A percentile compares a stretch with the other conserved stretches of the same genome.
Evolutionary conservation across 2,329 filamentous ascomycete genomes (phyloP).

Genomic region (Trichophyton verrucosum): DNA sequence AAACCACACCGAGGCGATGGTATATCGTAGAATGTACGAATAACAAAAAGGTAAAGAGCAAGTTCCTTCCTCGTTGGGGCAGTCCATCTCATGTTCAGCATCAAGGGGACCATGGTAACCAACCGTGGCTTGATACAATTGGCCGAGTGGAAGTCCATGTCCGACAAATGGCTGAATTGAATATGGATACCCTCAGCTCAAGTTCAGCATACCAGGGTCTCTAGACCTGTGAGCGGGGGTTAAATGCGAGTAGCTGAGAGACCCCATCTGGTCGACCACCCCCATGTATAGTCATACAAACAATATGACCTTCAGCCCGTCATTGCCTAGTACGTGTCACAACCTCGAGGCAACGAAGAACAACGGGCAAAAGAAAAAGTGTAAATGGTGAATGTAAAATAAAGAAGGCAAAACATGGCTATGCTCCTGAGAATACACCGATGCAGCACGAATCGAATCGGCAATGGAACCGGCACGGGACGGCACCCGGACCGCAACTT

Average conservation of each 20-base stretch:
- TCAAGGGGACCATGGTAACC: neutral
- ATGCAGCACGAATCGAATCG: neutral
- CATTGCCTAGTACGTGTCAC: neutral
- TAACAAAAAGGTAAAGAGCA: neutral
- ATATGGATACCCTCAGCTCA: constrained; percentile 1
- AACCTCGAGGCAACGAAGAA: neutral
- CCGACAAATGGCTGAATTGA: neutral
- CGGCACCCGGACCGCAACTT: constrained; percentile 1
- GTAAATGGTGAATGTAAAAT: neutral
- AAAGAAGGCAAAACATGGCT: neutral
- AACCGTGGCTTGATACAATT: constrained; percentile 1
- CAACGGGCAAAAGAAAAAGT: neutral
- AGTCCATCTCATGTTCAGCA: neutral
- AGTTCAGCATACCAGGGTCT: neutral
- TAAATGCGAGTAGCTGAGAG: neutral
- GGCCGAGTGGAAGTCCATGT: neutral
- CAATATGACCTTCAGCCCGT: neutral
- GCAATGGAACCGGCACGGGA: neutral
- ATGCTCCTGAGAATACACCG: neutral
- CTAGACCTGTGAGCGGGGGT: neutral
- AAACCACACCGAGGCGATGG: neutral
- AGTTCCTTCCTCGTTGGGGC: neutral
- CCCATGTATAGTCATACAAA: constrained; percentile 2
- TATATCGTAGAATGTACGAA: neutral
- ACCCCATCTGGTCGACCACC: neutral